Evolutionary conservation across 2,329 filamentous ascomycete genomes (phyloP).

Genomic region (Pseudodiploospora longispora): DNA sequence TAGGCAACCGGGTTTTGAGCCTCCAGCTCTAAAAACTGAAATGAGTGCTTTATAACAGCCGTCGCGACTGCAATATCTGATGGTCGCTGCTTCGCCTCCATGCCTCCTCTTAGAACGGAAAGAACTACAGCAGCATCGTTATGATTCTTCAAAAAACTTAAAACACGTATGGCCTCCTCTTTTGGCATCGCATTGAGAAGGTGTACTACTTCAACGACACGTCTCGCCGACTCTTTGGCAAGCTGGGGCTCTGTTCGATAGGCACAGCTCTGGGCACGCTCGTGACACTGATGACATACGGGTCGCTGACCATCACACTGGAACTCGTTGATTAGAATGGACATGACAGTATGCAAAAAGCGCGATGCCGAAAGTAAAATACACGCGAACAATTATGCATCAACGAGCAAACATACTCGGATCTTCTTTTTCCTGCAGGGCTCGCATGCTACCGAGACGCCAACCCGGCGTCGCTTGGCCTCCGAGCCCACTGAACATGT

Average conservation of each 20-base stretch:
- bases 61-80: background rate
- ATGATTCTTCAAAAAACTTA: constrained; percentile 14
- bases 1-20: constrained; percentile 4
- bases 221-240: constrained; percentile 4
- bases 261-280: constrained; percentile 7
- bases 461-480: constrained; percentile 1
- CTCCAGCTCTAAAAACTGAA: constrained; percentile 1
- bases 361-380: too few relatives aligned
- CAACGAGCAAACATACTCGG: background rate
- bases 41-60: constrained; percentile 1
- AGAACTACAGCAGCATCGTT: constrained; percentile 15
- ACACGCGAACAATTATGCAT: too few relatives aligned
- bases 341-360: background rate
- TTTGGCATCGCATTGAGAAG: constrained; percentile 16
- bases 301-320: constrained; percentile 16
- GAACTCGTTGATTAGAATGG: background rate
- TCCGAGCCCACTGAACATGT: too few relatives aligned
- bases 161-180: constrained; percentile 11
- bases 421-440: constrained; percentile 3
- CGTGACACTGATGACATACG: constrained; percentile 11
- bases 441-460: constrained; percentile 3
- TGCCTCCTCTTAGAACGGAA: constrained; percentile 10
- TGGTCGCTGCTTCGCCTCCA: background rate
- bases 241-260: constrained; percentile 12
- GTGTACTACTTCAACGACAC: constrained; percentile 15